These are phyloP conservation scores for Coffea canephora DNA, from an alignment of 257 asterid species.

Conservation along the genomic window DNA sequence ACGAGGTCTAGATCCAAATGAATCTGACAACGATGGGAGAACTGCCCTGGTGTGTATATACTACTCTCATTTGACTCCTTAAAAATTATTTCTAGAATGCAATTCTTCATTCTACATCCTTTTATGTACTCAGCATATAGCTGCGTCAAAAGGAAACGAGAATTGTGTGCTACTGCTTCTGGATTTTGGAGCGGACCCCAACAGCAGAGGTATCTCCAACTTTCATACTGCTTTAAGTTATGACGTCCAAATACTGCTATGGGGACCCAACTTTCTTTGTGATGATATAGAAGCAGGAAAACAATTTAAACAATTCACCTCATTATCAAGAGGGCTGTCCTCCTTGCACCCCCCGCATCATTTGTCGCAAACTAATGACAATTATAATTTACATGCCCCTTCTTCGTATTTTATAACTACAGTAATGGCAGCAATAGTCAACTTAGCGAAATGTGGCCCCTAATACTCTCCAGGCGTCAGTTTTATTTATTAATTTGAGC, in stretches of 20 bases:
- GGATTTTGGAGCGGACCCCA: conserved; percentile 79
- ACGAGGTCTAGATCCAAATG: conserved; percentile 90
- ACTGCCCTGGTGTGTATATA: conserved; percentile 49
- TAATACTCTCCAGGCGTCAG: background rate
- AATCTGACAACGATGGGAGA: conserved; percentile 68
- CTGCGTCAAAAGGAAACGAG: conserved; percentile 73
- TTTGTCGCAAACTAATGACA: background rate
- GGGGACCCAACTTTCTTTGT: too few relatives aligned
- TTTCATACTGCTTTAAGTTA: background rate
- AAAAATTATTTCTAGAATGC: background rate
- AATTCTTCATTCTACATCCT: background rate
- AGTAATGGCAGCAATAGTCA: background rate
- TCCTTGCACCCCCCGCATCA: background rate
- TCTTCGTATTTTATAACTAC: background rate
- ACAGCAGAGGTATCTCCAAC: conserved; percentile 54
- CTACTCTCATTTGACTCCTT: background rate
- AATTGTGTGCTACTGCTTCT: conserved; percentile 71
- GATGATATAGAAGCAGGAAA: background rate
- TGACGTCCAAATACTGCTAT: too few relatives aligned
- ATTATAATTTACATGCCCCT: background rate
- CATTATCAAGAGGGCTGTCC: background rate
- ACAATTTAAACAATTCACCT: background rate
- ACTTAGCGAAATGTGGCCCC: conserved; percentile 2
- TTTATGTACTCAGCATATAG: conserved; percentile 61
- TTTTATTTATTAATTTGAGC: background rate